Evolutionary conservation across 805 yeast species (phyloP), one percentile per base, ranked within the genome.

Genomic region (Nakazawaea populi): DNA sequence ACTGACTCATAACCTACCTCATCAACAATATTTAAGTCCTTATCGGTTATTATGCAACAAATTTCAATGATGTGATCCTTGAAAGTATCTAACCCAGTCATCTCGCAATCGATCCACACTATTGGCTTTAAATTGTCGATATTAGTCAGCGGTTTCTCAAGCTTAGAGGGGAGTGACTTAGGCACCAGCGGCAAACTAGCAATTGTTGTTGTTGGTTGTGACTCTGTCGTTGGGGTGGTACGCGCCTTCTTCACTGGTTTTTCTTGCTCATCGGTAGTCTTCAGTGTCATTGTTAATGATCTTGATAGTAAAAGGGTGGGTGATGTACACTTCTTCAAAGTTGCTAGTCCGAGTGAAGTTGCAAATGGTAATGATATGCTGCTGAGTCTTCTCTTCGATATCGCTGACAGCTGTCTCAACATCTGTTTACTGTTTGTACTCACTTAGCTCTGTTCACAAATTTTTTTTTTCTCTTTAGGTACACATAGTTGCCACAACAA

Each of bases 21-120:
- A 51, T 89, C 95, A 1, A 89, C 69, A 3, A 88, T 59, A 49
- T 87, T 79, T 54, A 94, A 74, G 53, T 89, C 70, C 8, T 87
- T 89, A 61, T 92, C 96, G 1, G 99, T 94, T 44, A 94, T 74
- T 39, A 92, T 71, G 64, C 97, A 90, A 64, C 97, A 89, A 30
- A 94, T 83, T 67, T 94, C 99, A 53, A 94, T 87, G 58, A 94
- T 91, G 52, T 78, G 81, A 64, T 94, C 98, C n/a, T 75, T 73
- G 45, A 69, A 66, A n/a, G 83, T 82, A 58, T 92, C 86, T 39
- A 94, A 70, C 0, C 99, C 99, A 0, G 99, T 94, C 99, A 94
- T 94, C 65, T 94, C 99, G 68, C 98, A 94, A 69, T 94, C 99
- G 14, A 94, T 76, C 99, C 99, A 94, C 4, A 94, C 95, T 18